Conservation (phyloP, 1,139 yeast genomes). For the Scheffersomyces lignicola region DNA sequence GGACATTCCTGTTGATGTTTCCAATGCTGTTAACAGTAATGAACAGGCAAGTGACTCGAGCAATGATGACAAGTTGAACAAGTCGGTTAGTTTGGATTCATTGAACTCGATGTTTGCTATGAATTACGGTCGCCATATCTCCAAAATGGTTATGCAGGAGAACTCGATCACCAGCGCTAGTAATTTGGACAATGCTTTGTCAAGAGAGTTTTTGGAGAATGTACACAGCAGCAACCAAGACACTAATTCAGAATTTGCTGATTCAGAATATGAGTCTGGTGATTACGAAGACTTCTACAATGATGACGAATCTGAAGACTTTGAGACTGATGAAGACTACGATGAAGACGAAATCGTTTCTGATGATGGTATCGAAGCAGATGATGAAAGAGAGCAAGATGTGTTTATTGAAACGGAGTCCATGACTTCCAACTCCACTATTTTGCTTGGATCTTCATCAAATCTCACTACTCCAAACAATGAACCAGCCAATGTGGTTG, state of each 20-base stretch:
- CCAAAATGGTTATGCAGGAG: conserved; percentile 35
- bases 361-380: conserved; percentile 4
- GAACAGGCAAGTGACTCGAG: conserved; percentile 14
- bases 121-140: conserved; percentile 42
- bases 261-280: conserved; percentile 40
- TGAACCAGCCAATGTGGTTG: conserved; percentile 5
- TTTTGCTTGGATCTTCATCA: conserved; percentile 8
- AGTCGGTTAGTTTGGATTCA: conserved; percentile 37
- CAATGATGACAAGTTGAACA: conserved; percentile 18
- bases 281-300: conserved; percentile 26
- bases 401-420: conserved; percentile 3
- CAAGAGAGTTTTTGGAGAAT: conserved; percentile 1
- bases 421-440: conserved; percentile 13
- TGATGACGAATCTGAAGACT: conserved; percentile 27
- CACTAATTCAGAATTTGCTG: conserved; percentile 43
- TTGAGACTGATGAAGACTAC: conserved; percentile 19
- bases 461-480: neutral
- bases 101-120: conserved; percentile 41
- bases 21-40: conserved; percentile 11
- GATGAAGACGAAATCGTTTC: conserved; percentile 11
- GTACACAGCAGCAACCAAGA: conserved; percentile 19
- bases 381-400: conserved; percentile 3
- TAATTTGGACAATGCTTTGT: neutral
- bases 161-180: conserved; percentile 9
- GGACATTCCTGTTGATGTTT: conserved; percentile 11